Percentiles rank a stretch among this genome's conserved stretches.
phyloP scores from a whole-genome alignment of 2,329 filamentous ascomycete genomes.

The Parascedosporium putredinis region DNA sequence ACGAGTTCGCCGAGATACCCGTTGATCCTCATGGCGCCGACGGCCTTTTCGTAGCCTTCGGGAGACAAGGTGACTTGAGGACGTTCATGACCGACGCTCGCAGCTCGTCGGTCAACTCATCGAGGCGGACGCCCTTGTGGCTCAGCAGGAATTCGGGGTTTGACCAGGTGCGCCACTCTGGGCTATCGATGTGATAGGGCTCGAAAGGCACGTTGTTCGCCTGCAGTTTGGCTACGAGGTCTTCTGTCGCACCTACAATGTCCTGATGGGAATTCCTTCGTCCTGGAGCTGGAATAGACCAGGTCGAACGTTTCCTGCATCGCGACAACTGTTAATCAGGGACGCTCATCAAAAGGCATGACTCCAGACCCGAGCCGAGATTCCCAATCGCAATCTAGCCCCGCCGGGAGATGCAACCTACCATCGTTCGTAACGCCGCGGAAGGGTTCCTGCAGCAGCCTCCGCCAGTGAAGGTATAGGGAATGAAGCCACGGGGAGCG shows the following conservation, averaged over 20 bases:
- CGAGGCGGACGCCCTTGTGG: conserved; percentile 59
- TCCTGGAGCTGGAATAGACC: conserved; percentile 51
- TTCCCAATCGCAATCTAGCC: no score
- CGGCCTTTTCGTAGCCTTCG: conserved; percentile 61
- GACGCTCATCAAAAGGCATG: no score
- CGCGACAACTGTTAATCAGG: no score
- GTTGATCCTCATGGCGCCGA: conserved; percentile 63
- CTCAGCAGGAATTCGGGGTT: conserved; percentile 66
- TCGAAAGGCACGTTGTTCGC: conserved; percentile 12
- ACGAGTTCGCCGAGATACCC: conserved; percentile 64
- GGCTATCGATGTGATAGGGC: conserved; percentile 55
- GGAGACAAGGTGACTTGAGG: conserved; percentile 50
- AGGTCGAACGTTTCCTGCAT: conserved; percentile 35
- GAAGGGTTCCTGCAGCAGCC: conserved; percentile 54
- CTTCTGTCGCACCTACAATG: conserved; percentile 42
- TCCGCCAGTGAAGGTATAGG: conserved; percentile 48
- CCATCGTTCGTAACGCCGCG: conserved; percentile 62
- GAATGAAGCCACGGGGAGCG: conserved; percentile 55
- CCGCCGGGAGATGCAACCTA: no score
- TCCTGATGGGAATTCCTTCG: conserved; percentile 49
- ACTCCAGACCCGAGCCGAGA: no score
- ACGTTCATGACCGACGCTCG: conserved; percentile 43
- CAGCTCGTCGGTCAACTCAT: conserved; percentile 38
- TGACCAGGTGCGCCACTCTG: conserved; percentile 59
- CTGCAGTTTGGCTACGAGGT: conserved; percentile 34